These are phyloP conservation scores for Fraxinus paxiana DNA, from an alignment of 305 asterid species.

Conservation along the genomic window DNA sequence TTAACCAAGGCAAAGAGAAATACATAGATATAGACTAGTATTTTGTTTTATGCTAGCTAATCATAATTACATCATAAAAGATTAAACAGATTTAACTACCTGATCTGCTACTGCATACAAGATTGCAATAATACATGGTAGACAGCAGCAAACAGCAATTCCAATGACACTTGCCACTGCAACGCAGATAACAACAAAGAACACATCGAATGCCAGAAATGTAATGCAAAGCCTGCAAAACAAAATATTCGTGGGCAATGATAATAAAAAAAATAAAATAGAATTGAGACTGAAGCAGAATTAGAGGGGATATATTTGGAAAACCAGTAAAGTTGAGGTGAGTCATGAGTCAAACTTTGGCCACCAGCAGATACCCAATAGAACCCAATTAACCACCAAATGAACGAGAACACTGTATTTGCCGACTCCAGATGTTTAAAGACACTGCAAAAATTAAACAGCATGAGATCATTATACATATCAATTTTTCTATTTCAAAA, in stretches of 20 bases:
- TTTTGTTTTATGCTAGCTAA: not conserved
- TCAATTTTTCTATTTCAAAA: constrained; percentile 15
- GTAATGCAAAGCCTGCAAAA: constrained; percentile 88
- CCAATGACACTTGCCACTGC: constrained; percentile 91
- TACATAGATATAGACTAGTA: not conserved
- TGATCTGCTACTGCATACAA: constrained; percentile 94
- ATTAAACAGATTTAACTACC: constrained; percentile 38
- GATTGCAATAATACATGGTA: constrained; percentile 91
- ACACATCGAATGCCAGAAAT: constrained; percentile 92
- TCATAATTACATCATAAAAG: not conserved
- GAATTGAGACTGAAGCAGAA: constrained; percentile 14
- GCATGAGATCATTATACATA: constrained; percentile 5
- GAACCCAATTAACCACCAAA: constrained; percentile 98
- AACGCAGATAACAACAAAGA: constrained; percentile 91
- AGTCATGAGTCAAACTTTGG: constrained; percentile 46
- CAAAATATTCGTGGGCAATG: constrained; percentile 6
- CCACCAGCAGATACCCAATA: constrained; percentile 94
- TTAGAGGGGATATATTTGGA: constrained; percentile 15
- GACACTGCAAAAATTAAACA: constrained; percentile 44
- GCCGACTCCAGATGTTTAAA: constrained; percentile 86
- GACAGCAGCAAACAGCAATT: constrained; percentile 97
- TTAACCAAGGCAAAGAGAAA: not conserved
- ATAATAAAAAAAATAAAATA: not conserved
- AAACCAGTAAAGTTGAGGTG: constrained; percentile 95
- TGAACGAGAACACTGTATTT: constrained; percentile 89